Evolutionary conservation across 2,329 filamentous ascomycete genomes (phyloP).

Genomic region (Madurella mycetomatis): DNA sequence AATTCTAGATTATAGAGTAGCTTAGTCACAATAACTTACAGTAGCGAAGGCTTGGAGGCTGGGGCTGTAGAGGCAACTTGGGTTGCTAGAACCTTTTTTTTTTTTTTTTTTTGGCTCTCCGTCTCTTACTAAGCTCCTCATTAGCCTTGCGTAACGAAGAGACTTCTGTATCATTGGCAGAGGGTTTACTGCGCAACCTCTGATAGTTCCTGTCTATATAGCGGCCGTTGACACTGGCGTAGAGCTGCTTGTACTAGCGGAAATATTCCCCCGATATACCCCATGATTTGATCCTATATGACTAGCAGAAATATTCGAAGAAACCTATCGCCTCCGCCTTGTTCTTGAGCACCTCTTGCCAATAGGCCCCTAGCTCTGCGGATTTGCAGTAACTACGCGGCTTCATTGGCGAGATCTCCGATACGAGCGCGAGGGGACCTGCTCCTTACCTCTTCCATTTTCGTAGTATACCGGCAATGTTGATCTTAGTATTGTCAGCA

Average conservation of each 20-base stretch:
- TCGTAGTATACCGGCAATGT: slow-evolving; percentile 21
- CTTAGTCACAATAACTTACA: no score
- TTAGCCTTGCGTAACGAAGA: no score
- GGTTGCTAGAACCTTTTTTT: no score
- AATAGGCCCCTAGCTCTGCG: slow-evolving; percentile 10
- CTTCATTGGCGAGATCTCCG: slow-evolving; percentile 7
- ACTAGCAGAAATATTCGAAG: slow-evolving; percentile 15
- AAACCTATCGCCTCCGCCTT: slow-evolving; percentile 18
- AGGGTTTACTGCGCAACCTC: no score
- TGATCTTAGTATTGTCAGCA: slow-evolving; percentile 24
- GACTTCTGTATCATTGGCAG: no score
- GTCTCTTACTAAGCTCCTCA: no score
- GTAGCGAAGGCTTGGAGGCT: no score
- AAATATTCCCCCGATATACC: slow-evolving; percentile 4
- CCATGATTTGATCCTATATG: slow-evolving; percentile 13
- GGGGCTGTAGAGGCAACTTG: no score
- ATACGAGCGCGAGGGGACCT: slow-evolving; percentile 3
- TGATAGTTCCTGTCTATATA: no score
- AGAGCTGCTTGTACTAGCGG: slow-evolving; percentile 11
- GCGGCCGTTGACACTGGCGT: not conserved
- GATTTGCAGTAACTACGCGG: slow-evolving; percentile 15
- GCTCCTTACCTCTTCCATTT: slow-evolving; percentile 23
- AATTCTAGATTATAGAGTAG: no score
- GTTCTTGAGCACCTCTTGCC: slow-evolving; percentile 12
- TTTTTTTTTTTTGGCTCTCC: no score